Evolutionary conservation across 495 filamentous ascomycete genomes (phyloP), one percentile per base, ranked within the genome.

Genomic region (Penicillium goetzii): DNA sequence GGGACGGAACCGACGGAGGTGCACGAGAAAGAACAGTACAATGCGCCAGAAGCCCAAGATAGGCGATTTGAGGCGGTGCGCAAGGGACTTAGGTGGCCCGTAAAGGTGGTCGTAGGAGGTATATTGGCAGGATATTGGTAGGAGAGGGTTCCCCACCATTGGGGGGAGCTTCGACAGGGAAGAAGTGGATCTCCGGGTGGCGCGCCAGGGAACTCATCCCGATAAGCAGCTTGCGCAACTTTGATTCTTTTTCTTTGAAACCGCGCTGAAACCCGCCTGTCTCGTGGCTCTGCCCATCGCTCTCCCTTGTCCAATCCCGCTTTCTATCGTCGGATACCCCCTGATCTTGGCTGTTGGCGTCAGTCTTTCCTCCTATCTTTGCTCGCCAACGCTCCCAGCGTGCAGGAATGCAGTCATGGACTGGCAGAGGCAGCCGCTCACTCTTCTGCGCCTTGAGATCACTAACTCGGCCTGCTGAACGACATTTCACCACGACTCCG

Each of bases 351-450:
- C 47, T 30, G 15, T 10, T 28, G 47, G 4, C n/a, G 30, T 26
- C 25, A 2, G 25, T 23, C 2, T 26, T 38, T 59, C 32, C 25
- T 7, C 19, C 15, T 30, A 28, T 23, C 9, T 21, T 17, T 36
- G 30, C 32, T 55, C 1, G 52, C n/a, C n/a, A 21, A 36, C 30
- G 52, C 52, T 23, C 32, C 17, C 52, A 23, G 33, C 30, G 60
- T 53, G 36, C 41, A 68, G 72, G 53, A 64, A 81, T 80, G 78
- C 76, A 73, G 73, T 55, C 64, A 80, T 80, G 79, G 77, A 66
- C 67, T 28, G 66, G 61, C 63, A 64, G 63, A 70, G 68, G 70
- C 73, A 76, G 72, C 49, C 68, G 61, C 28, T 76, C 76, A 69
- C 70, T 82, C 30, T 67, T 74, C 60, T 74, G 75, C 60, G 63